Conservation (phyloP, 2,329 filamentous ascomycete genomes). For the Onygena corvina region DNA sequence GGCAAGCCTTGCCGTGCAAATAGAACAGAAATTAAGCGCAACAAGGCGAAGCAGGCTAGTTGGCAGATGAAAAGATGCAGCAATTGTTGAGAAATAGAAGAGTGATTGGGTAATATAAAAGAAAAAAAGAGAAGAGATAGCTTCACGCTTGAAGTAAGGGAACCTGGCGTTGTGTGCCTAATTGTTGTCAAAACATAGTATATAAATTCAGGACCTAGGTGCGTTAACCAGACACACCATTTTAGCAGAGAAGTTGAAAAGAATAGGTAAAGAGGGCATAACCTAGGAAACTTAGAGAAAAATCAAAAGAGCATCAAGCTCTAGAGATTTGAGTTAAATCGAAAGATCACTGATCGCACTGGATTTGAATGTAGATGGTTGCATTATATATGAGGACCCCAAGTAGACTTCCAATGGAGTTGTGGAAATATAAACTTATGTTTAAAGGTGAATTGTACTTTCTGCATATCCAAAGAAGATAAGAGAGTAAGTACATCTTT, state of each 20-base stretch:
- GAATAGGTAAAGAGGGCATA: not conserved
- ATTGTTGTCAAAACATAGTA: not conserved
- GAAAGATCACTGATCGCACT: not conserved
- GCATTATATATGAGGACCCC: not conserved
- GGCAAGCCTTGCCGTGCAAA: not conserved
- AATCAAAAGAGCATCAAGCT: not conserved
- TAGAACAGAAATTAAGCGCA: not conserved
- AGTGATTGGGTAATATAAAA: not conserved
- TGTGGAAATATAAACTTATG: not conserved
- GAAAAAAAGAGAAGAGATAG: not conserved
- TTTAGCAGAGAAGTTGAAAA: not conserved
- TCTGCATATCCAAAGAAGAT: not conserved
- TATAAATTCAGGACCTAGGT: not conserved
- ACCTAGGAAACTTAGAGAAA: not conserved
- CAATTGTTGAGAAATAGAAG: not conserved
- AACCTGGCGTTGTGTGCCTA: not conserved
- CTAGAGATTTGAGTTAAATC: not conserved
- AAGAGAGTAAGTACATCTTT: constrained; percentile 2
- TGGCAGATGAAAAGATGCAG: not conserved
- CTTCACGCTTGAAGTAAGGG: not conserved
- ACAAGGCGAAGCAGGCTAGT: not conserved
- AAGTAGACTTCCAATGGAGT: not conserved
- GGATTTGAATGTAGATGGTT: not conserved
- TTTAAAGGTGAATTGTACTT: not conserved
- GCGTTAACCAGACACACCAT: not conserved